Conservation (phyloP, 139 green algal genomes). For the Chlorella sorokiniana region DNA sequence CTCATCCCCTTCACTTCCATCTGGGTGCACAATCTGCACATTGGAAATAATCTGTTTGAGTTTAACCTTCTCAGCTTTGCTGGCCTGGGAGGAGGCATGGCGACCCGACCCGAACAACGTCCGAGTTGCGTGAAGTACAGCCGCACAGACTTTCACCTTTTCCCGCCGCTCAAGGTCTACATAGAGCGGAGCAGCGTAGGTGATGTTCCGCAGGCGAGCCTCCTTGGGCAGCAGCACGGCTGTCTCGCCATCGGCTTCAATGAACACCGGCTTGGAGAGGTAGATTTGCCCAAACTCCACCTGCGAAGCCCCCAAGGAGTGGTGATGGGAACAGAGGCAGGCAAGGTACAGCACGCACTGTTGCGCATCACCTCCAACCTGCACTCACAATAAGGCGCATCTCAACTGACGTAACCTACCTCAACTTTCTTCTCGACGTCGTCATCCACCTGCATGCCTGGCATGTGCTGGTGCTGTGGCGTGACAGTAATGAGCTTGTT, state of each 20-base stretch:
- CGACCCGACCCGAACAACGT: too few relatives aligned
- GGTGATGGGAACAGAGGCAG: neutral
- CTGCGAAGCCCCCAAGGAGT: neutral
- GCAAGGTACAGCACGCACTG: neutral
- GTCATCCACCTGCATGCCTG: constrained; percentile 45
- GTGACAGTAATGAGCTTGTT: constrained; percentile 66
- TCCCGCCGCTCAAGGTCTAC: constrained; percentile 26
- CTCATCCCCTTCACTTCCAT: constrained; percentile 55
- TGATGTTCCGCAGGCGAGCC: constrained; percentile 95
- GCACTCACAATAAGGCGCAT: too few relatives aligned
- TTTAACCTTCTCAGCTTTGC: too few relatives aligned
- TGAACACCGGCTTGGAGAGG: constrained; percentile 90
- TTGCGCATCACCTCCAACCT: neutral
- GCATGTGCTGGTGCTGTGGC: constrained; percentile 85
- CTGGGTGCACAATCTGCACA: constrained; percentile 9
- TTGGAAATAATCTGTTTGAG: too few relatives aligned
- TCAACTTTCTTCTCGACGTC: constrained; percentile 55
- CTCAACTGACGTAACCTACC: neutral
- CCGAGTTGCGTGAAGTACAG: too few relatives aligned
- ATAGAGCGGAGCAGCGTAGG: constrained; percentile 97
- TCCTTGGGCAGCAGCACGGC: constrained; percentile 93
- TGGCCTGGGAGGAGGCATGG: too few relatives aligned
- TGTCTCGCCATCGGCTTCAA: constrained; percentile 92
- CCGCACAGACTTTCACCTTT: neutral
- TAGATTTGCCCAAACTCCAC: constrained; percentile 97